Percentiles rank a stretch among this genome's conserved stretches.
phyloP scores from a whole-genome alignment of 2,329 filamentous ascomycete species.

The Lasiodiplodia theobromae region DNA sequence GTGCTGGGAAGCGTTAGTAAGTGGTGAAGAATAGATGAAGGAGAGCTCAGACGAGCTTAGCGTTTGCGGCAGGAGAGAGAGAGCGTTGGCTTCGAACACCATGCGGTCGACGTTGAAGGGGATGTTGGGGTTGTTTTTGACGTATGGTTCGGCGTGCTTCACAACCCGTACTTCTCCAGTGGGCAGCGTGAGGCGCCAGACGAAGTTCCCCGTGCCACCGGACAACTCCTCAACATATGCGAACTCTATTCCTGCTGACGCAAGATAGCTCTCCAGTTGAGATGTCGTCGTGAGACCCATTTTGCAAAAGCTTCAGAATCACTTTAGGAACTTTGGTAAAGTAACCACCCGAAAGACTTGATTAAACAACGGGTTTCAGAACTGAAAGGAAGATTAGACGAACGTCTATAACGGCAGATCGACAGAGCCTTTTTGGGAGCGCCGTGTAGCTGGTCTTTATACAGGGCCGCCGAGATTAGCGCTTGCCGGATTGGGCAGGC shows the following conservation, averaged over 20 bases:
- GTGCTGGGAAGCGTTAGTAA: background rate
- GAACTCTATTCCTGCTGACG: constrained; percentile 5
- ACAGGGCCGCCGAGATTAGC: background rate
- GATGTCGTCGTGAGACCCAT: constrained; percentile 16
- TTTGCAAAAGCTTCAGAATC: background rate
- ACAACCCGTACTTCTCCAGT: constrained; percentile 36
- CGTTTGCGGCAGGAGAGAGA: background rate
- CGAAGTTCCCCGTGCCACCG: constrained; percentile 47
- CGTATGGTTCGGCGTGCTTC: constrained; percentile 46
- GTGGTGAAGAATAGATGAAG: no score
- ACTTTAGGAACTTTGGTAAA: background rate
- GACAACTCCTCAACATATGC: constrained; percentile 35
- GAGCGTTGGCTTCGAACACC: constrained; percentile 43
- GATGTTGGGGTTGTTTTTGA: constrained; percentile 37
- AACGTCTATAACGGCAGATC: background rate
- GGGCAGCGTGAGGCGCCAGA: constrained; percentile 40
- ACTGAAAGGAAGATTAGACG: no score
- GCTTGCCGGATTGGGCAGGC: constrained; percentile 12
- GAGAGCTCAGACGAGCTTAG: background rate
- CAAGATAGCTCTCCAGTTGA: constrained; percentile 2
- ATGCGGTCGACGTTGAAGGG: constrained; percentile 41
- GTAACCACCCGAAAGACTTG: background rate
- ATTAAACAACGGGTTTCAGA: background rate
- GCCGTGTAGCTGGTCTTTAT: background rate
- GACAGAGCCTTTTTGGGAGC: background rate